Base-by-base conservation (phyloP, 2,329 filamentous ascomycete genomes). In the Chrysoporthe austroafricana region DNA sequence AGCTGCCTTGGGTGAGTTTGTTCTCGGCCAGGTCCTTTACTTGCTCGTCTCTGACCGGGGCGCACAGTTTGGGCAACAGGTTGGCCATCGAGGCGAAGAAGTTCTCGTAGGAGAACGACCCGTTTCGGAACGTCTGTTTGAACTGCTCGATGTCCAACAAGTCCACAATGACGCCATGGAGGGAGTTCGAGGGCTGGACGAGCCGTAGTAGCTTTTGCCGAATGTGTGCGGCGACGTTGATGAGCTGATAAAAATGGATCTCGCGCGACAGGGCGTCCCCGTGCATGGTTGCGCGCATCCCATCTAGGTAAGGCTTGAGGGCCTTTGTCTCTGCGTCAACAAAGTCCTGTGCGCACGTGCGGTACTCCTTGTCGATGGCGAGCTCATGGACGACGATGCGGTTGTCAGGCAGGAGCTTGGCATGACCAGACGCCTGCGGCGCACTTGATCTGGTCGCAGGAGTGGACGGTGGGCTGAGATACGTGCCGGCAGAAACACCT, bases 21-120 rank as follows among this genome's bases (percentile, higher is more conserved):
- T 89, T 87, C 62, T 90, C 86, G 1, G 89, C 82, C 26, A 95
- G 79, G 2, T 85, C 84, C 75, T 91, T 90, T 67, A 93, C 90
- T 75, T 93, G 89, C 4, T 87, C 87, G 74, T 96, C 92, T n/a
- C 92, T 85, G 74, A 92, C 89, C 0, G 92, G 92, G 0, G 92
- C 92, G 73, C 92, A 95, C 16, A 96, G 86, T 75, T 92, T 92
- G 6, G 92, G 92, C 61, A 96, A 82, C 59, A 96, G 84, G 1
- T 87, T 86, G 1, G 88, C 88, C 84, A 95, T 92, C 70, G 92
- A 91, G 1, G 84, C 81, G 75, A 95, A 95, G 78, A 95, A 94
- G 68, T 88, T 90, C 71, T 91, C 89, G 71, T 94, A 94, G 0
- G 92, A 94, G 76, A 95, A 95, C 62, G 87, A 88, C 16, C 92